Evolutionary conservation across 768 basidiomycete genomes (phyloP).

Genomic region (Tremella fuciformis): DNA sequence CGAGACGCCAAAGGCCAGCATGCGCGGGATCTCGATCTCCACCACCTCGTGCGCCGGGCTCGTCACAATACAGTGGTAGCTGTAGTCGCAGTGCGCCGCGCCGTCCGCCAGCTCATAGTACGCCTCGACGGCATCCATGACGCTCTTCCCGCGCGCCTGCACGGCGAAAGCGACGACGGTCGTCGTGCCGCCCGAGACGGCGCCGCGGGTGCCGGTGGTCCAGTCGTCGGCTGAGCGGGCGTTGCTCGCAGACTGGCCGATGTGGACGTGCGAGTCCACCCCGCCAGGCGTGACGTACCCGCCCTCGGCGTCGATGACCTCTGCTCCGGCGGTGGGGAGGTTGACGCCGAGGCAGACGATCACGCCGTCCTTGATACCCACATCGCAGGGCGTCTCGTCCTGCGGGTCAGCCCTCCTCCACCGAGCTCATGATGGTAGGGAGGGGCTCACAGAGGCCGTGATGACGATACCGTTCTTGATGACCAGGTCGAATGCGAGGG

Average conservation of each 20-base stretch:
- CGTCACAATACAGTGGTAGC: conserved; percentile 52
- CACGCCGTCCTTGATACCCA: conserved; percentile 51
- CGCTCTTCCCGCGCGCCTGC: conserved; percentile 34
- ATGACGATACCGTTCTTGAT: conserved; percentile 37
- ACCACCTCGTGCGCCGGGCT: conserved; percentile 50
- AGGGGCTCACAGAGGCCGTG: conserved; percentile 26
- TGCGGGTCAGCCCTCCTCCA: neutral
- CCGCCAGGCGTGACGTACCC: conserved; percentile 53
- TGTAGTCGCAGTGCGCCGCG: conserved; percentile 49
- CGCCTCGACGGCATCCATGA: conserved; percentile 47
- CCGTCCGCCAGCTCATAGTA: conserved; percentile 49
- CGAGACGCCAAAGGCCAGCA: conserved; percentile 52
- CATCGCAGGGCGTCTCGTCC: conserved; percentile 48
- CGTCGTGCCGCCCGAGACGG: conserved; percentile 50
- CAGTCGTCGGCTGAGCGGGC: conserved; percentile 48
- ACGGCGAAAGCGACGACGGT: conserved; percentile 54
- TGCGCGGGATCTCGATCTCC: conserved; percentile 48
- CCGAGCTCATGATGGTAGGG: neutral
- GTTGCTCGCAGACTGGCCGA: conserved; percentile 47
- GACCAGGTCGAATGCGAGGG: conserved; percentile 27
- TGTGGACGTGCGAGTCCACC: conserved; percentile 53
- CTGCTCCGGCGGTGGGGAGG: conserved; percentile 21
- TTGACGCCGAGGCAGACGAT: conserved; percentile 40
- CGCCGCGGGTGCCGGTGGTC: conserved; percentile 50
- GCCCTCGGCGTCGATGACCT: conserved; percentile 53